Percentiles rank a stretch among this genome's conserved stretches.
Conservation (phyloP, 2,329 filamentous ascomycete species). For the Botrytis fabae region DNA sequence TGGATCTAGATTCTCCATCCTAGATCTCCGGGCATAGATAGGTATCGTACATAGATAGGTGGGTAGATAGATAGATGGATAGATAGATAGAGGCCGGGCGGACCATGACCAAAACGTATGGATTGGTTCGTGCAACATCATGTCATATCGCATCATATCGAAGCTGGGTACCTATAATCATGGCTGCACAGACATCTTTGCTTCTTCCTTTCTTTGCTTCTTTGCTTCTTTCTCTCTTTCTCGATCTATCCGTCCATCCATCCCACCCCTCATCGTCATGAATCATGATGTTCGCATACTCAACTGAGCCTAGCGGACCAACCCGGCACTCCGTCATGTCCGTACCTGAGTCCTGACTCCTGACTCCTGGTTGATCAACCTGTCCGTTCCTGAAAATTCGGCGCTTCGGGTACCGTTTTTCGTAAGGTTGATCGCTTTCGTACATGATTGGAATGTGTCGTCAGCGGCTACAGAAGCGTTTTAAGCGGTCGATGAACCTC, state of each 20-base stretch:
- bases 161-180: neutral
- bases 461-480: constrained; percentile 1
- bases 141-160: neutral
- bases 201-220: neutral
- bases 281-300: neutral
- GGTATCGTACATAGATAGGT: neutral
- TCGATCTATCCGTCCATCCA: neutral
- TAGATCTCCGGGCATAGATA: neutral
- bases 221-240: neutral
- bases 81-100: neutral
- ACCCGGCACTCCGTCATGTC: neutral
- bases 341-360: neutral
- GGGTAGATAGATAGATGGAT: neutral
- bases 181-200: neutral
- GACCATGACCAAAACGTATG: neutral
- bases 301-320: neutral
- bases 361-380: neutral
- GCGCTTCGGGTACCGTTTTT: neutral
- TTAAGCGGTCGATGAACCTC: constrained; percentile 1
- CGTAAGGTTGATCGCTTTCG: neutral
- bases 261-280: neutral
- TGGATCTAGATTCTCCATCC: neutral
- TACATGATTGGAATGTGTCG: neutral
- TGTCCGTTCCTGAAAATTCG: neutral
- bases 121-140: neutral